These are phyloP conservation scores for Aureobasidium sp. DNA, from an alignment of 2,329 filamentous ascomycete species.

Conservation along the genomic window DNA sequence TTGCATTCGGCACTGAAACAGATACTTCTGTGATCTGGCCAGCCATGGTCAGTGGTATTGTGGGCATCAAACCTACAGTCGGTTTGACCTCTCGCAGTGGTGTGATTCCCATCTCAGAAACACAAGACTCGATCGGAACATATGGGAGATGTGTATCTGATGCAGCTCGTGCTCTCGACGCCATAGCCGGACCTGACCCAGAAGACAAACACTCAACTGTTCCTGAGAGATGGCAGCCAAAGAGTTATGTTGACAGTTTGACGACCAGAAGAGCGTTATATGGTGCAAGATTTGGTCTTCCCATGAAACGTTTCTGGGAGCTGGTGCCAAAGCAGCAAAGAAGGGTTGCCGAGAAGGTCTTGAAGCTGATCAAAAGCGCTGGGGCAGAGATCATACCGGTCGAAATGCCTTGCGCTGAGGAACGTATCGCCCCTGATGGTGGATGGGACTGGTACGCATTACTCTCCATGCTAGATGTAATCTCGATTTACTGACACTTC, in stretches of 20 bases:
- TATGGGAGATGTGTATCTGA: constrained; percentile 14
- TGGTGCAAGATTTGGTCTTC: constrained; percentile 52
- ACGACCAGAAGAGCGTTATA: constrained; percentile 40
- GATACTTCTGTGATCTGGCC: constrained; percentile 18
- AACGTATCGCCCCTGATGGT: constrained; percentile 21
- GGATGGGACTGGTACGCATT: constrained; percentile 22
- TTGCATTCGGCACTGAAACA: constrained; percentile 15
- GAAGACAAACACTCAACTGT: constrained; percentile 10
- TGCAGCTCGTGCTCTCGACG: constrained; percentile 12
- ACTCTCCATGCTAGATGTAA: not conserved
- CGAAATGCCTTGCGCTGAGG: constrained; percentile 23
- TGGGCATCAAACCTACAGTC: constrained; percentile 16
- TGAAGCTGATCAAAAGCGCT: constrained; percentile 43
- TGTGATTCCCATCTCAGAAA: constrained; percentile 14
- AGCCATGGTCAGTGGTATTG: constrained; percentile 12
- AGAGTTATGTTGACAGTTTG: constrained; percentile 44
- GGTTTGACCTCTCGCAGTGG: constrained; percentile 14
- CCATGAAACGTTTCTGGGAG: constrained; percentile 57
- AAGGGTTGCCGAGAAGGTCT: constrained; percentile 36
- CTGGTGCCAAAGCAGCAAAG: constrained; percentile 43
- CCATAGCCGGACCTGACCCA: constrained; percentile 11
- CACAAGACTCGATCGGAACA: constrained; percentile 14
- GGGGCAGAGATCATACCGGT: constrained; percentile 30
- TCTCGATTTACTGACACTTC: not conserved
- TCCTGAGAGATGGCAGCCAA: constrained; percentile 5